phyloP scores from a whole-genome alignment of 495 filamentous ascomycete genomes.

The Neurospora pannonica region DNA sequence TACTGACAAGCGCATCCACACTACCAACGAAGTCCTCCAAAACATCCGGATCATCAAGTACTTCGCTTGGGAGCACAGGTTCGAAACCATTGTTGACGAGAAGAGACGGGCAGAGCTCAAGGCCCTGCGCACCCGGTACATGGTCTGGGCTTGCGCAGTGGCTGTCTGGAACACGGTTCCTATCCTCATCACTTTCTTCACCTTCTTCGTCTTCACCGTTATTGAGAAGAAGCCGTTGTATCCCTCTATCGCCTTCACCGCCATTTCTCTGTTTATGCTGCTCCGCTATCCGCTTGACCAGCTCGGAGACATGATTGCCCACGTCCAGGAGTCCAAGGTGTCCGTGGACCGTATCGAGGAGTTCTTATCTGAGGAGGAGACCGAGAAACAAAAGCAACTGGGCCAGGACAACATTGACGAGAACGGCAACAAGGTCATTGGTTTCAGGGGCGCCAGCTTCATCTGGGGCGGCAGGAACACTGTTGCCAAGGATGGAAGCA shows the following conservation, averaged over 20 bases:
- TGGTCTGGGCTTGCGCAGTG: slow-evolving; percentile 84
- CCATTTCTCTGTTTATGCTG: slow-evolving; percentile 92
- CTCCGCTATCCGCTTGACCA: slow-evolving; percentile 92
- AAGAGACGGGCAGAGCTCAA: slow-evolving; percentile 72
- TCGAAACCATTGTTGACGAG: slow-evolving; percentile 76
- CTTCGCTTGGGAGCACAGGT: slow-evolving; percentile 97
- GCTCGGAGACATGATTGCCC: slow-evolving; percentile 96
- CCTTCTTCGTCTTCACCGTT: slow-evolving; percentile 86
- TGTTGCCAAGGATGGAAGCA: slow-evolving; percentile 46
- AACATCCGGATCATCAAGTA: slow-evolving; percentile 99
- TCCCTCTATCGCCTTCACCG: slow-evolving; percentile 92
- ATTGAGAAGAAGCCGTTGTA: slow-evolving; percentile 83
- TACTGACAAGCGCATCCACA: slow-evolving; percentile 92
- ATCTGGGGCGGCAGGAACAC: slow-evolving; percentile 73
- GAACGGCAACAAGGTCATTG: slow-evolving; percentile 58
- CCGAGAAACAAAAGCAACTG: slow-evolving; percentile 89
- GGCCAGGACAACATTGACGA: slow-evolving; percentile 50
- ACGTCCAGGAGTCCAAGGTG: slow-evolving; percentile 95
- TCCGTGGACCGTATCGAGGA: slow-evolving; percentile 95
- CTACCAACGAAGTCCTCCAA: slow-evolving; percentile 92
- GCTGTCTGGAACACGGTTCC: slow-evolving; percentile 96
- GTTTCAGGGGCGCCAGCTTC: slow-evolving; percentile 74
- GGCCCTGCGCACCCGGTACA: slow-evolving; percentile 70
- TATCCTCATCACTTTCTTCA: slow-evolving; percentile 89
- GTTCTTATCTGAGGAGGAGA: slow-evolving; percentile 90